Conservation (phyloP, 1,284 basidiomycete species). For the Schizophyllum amplum region DNA sequence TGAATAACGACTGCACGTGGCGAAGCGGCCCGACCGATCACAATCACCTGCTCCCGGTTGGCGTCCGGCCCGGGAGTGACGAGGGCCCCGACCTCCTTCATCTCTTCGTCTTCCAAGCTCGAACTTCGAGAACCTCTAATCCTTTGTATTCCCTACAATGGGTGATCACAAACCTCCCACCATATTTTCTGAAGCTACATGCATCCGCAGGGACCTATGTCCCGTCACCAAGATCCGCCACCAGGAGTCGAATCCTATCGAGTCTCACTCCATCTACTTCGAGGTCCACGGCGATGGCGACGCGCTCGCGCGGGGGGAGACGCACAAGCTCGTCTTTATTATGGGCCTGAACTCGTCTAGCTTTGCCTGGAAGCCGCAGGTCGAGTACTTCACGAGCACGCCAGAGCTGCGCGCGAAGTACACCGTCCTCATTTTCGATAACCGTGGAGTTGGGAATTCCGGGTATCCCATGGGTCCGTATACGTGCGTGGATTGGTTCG, state of each 20-base stretch:
- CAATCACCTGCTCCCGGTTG: too few relatives aligned
- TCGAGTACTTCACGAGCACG: conserved; percentile 44
- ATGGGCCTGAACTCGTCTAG: conserved; percentile 49
- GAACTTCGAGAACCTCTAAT: neutral
- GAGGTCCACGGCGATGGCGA: conserved; percentile 58
- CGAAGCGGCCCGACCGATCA: too few relatives aligned
- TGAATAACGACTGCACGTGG: too few relatives aligned
- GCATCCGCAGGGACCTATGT: conserved; percentile 58
- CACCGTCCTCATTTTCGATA: conserved; percentile 75
- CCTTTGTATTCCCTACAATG: neutral
- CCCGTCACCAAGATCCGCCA: conserved; percentile 51
- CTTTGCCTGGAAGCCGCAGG: conserved; percentile 57
- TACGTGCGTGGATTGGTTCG: conserved; percentile 27
- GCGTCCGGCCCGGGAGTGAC: too few relatives aligned
- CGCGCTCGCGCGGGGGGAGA: conserved; percentile 23
- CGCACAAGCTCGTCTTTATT: conserved; percentile 29
- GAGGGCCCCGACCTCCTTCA: too few relatives aligned
- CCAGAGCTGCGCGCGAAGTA: conserved; percentile 33
- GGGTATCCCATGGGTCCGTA: conserved; percentile 67
- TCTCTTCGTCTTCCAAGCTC: too few relatives aligned
- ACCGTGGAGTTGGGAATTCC: conserved; percentile 80
- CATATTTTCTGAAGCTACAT: neutral
- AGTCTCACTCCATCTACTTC: conserved; percentile 69
- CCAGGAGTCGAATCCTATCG: conserved; percentile 36
- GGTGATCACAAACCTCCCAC: neutral